Conservation (phyloP, 1,284 basidiomycete genomes). For the Apiotrichum mycotoxinovorans region DNA sequence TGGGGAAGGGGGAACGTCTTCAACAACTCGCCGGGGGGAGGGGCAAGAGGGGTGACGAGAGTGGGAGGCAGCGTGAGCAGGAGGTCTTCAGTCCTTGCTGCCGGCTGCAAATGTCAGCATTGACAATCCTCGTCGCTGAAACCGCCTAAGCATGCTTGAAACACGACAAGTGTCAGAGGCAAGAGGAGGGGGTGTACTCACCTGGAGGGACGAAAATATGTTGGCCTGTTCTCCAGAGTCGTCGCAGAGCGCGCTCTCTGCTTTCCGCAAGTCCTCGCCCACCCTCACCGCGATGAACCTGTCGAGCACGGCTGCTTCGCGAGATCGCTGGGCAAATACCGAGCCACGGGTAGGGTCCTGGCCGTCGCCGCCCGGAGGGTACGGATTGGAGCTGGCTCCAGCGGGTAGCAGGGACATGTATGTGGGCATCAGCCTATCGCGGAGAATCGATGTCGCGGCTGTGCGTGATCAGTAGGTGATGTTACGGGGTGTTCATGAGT, state of each 20-base stretch:
- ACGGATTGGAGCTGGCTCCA: conserved; percentile 30
- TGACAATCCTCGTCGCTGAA: no score
- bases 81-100: conserved; percentile 41
- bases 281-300: conserved; percentile 41
- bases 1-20: conserved; percentile 30
- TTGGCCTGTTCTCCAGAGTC: conserved; percentile 31
- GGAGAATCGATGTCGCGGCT: conserved; percentile 37
- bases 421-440: conserved; percentile 22
- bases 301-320: conserved; percentile 44
- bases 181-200: conserved; percentile 17
- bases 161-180: no score
- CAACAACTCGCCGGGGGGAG: not conserved
- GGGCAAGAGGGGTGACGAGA: conserved; percentile 15
- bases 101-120: conserved; percentile 25
- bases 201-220: conserved; percentile 35
- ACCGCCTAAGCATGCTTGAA: no score
- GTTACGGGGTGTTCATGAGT: not conserved
- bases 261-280: conserved; percentile 34
- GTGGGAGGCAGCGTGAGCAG: conserved; percentile 25
- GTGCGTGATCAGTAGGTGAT: conserved; percentile 1
- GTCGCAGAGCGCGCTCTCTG: conserved; percentile 36
- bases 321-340: conserved; percentile 31
- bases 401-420: conserved; percentile 24
- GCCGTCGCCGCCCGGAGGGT: conserved; percentile 16
- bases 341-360: conserved; percentile 4